Conservation (phyloP, 2,329 filamentous ascomycete genomes). For the Colletotrichum sp. region DNA sequence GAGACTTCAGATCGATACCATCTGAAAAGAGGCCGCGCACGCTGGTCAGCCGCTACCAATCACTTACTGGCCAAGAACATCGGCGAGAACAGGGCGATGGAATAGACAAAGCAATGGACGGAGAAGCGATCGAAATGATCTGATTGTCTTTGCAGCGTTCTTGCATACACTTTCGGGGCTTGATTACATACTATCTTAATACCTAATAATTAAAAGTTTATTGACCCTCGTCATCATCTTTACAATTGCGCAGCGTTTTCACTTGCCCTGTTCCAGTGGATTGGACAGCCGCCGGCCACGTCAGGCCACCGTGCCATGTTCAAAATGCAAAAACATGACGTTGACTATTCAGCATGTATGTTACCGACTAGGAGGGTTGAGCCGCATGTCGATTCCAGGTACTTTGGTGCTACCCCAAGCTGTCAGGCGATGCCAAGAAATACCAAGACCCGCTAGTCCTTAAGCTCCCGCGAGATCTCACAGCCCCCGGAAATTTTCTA, state of each 20-base stretch:
- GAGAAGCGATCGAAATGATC: background rate
- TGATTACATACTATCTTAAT: background rate
- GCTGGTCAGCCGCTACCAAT: background rate
- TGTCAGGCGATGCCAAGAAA: background rate
- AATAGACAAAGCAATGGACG: background rate
- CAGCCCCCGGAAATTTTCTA: background rate
- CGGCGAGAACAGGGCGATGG: background rate
- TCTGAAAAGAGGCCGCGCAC: background rate
- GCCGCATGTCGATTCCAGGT: background rate
- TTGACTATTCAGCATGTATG: background rate
- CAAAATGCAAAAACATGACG: background rate
- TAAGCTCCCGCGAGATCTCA: background rate
- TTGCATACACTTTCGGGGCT: background rate
- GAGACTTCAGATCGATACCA: background rate
- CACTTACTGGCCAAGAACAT: fast-evolving
- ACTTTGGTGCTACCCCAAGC: background rate
- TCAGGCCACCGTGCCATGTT: fast-evolving
- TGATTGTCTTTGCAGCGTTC: background rate
- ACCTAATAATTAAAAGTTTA: background rate
- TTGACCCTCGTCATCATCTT: background rate
- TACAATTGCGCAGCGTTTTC: background rate
- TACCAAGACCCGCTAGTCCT: background rate
- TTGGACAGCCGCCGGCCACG: background rate
- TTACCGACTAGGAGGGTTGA: background rate
- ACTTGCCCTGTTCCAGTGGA: background rate